These are phyloP conservation scores for Stachybotrys elegans DNA, from an alignment of 2,329 filamentous ascomycete species.

Conservation along the genomic window DNA sequence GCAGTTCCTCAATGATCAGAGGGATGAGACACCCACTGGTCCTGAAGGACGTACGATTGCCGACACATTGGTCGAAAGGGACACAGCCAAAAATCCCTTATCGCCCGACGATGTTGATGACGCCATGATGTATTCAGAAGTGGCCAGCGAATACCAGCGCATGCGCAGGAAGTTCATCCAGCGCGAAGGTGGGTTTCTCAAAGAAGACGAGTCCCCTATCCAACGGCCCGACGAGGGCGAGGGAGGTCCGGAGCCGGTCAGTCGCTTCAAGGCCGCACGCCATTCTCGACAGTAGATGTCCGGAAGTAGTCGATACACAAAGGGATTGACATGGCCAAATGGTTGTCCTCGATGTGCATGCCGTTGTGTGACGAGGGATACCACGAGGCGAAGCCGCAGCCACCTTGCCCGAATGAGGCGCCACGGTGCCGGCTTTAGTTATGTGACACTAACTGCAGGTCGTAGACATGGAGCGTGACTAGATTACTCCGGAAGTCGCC, in stretches of 20 bases:
- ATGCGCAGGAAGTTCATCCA: constrained; percentile 80
- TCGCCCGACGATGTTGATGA: constrained; percentile 64
- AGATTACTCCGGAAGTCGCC: constrained; percentile 20
- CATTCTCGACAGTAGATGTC: constrained; percentile 46
- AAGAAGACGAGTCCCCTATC: constrained; percentile 62
- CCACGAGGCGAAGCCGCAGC: too few species aligned
- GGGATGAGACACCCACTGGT: constrained; percentile 37
- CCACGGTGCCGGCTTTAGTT: too few species aligned
- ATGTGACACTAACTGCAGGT: too few species aligned
- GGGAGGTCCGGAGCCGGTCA: constrained; percentile 58
- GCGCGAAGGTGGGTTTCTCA: constrained; percentile 74
- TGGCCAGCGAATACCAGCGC: constrained; percentile 77
- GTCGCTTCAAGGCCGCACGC: constrained; percentile 69
- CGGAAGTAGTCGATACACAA: too few species aligned
- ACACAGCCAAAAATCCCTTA: constrained; percentile 24
- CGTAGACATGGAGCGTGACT: not conserved
- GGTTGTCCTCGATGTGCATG: too few species aligned
- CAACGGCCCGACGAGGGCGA: constrained; percentile 64
- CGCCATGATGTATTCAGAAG: constrained; percentile 65
- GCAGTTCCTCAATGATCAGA: constrained; percentile 32
- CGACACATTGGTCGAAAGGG: constrained; percentile 52
- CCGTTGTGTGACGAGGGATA: too few species aligned
- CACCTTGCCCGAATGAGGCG: too few species aligned
- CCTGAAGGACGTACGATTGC: constrained; percentile 54
- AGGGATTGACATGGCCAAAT: too few species aligned